Conservation (phyloP, 163 green algal genomes). For the Chlamydomonas reinhardtii region DNA sequence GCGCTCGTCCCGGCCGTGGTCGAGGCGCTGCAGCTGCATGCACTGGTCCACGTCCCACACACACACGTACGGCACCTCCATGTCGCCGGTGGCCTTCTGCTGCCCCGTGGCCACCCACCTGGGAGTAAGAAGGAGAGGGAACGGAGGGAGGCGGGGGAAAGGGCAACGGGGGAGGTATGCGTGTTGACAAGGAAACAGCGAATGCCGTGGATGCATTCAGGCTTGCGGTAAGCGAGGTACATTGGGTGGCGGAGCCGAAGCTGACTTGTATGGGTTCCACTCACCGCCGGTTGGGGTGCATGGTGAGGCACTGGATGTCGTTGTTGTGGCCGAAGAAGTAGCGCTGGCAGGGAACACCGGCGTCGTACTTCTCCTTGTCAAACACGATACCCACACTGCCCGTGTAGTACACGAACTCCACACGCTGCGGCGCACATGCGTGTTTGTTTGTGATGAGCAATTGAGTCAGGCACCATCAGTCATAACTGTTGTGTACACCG, state of each 20-base stretch:
- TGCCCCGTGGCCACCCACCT: constrained; percentile 76
- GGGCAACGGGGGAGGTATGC: too few species aligned
- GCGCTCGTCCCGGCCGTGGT: constrained; percentile 57
- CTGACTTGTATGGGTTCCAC: too few species aligned
- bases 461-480: too few species aligned
- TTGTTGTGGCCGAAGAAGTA: constrained; percentile 78
- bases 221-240: too few species aligned
- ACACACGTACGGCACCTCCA: constrained; percentile 64
- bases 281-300: constrained; percentile 64
- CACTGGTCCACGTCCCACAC: constrained; percentile 74
- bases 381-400: constrained; percentile 66
- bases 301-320: constrained; percentile 69
- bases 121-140: background rate
- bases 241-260: too few species aligned
- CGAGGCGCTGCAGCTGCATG: constrained; percentile 65
- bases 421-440: constrained; percentile 3
- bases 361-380: constrained; percentile 58
- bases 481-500: too few species aligned
- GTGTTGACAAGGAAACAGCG: too few species aligned
- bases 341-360: constrained; percentile 56
- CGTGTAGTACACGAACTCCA: constrained; percentile 72
- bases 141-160: background rate
- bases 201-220: too few species aligned
- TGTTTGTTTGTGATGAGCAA: too few species aligned
- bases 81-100: constrained; percentile 57